These are phyloP conservation scores for Daldinia sp. DNA, from an alignment of 2,329 filamentous ascomycete species.

Conservation along the genomic window DNA sequence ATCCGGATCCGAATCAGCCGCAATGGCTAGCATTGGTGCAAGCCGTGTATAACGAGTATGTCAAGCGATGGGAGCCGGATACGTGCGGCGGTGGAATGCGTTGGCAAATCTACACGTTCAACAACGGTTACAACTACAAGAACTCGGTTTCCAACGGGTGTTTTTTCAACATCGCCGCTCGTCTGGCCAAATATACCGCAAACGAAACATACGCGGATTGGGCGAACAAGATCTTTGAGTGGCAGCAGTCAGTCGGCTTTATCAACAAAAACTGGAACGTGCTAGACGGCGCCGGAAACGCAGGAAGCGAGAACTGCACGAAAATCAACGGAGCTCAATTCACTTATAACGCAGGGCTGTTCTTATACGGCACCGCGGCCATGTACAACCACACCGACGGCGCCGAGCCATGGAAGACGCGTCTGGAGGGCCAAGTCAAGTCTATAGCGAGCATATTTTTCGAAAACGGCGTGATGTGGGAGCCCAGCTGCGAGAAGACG, in stretches of 20 bases:
- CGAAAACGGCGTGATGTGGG: conserved; percentile 59
- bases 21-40: conserved; percentile 64
- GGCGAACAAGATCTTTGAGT: conserved; percentile 65
- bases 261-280: conserved; percentile 66
- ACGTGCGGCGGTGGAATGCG: conserved; percentile 69
- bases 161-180: conserved; percentile 62
- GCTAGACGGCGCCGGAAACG: conserved; percentile 63
- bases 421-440: conserved; percentile 56
- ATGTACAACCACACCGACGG: conserved; percentile 52
- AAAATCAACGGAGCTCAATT: conserved; percentile 59
- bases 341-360: conserved; percentile 45
- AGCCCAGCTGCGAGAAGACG: conserved; percentile 63
- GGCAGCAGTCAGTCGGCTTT: conserved; percentile 59
- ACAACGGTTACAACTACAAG: conserved; percentile 73
- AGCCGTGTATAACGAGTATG: conserved; percentile 64
- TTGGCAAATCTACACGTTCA: conserved; percentile 72
- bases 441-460: conserved; percentile 54
- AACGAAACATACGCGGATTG: conserved; percentile 64
- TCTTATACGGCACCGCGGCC: conserved; percentile 49
- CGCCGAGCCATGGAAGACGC: conserved; percentile 54
- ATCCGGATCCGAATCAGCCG: conserved; percentile 51
- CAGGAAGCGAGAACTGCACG: conserved; percentile 57
- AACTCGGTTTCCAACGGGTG: conserved; percentile 59
- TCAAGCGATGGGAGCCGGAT: conserved; percentile 58
- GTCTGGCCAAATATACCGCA: conserved; percentile 68